Evolutionary conservation across 306 rosid species (phyloP), one percentile per base, ranked within the genome.

Genomic region (Lathyrus sativus): DNA sequence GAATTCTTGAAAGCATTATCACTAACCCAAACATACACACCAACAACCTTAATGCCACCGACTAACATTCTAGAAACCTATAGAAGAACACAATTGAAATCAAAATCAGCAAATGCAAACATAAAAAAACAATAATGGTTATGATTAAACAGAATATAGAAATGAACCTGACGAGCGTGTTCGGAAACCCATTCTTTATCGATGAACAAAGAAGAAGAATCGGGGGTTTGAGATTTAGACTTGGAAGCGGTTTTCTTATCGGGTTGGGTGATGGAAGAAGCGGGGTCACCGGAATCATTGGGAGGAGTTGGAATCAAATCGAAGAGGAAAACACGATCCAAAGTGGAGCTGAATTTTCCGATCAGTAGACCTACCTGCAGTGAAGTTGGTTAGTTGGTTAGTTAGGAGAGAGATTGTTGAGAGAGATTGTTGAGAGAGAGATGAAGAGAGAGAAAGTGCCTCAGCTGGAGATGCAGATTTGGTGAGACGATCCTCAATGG

Each of bases 141-240:
- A 35, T 4, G 4, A 35, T 7, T 2, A 0, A 58, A 58, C 6
- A n/a, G 7, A 9, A 28, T 2, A 8, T 0, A 59, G 43, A 59
- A 59, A 37, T 5, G 31, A 62, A 62, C 67, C 85, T 90, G 96
- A 6, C 95, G 96, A 11, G 97, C 97, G 55, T 93, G 97, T 81
- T 93, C 99, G 31, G 90, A 86, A 42, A 93, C 89, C 97, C 99
- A 88, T 58, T 82, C 97, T 72, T 70, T 78, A 72, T 93, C 97
- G 13, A 90, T 84, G 50, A 71, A 74, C 43, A 93, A 11, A 4
- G 90, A 88, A 2, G 88, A 84, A 44, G 96, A 78, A 81, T 85
- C 87, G 7, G 78, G 28, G 58, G 81, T 31, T 46, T 64, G 79
- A 62, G 90, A 73, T 61, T 87, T 89, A 39, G 91, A 50, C 51